A percentile compares a stretch with the other conserved stretches of the same genome.
Conservation (phyloP, 345 rosid genomes). For the Pistacia vera region DNA sequence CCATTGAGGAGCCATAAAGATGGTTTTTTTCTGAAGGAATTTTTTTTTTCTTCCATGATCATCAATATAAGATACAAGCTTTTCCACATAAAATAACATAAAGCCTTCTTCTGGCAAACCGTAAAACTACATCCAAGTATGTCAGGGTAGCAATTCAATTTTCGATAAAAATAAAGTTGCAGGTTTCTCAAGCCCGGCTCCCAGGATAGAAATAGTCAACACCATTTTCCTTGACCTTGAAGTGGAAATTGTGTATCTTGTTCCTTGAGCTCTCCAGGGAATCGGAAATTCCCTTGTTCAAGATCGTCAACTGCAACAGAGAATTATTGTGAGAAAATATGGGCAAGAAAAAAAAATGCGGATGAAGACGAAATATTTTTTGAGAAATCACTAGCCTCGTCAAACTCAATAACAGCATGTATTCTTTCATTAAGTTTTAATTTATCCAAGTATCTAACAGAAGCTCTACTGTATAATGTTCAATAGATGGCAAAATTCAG, state of each 20-base stretch:
- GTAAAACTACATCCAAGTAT: not conserved
- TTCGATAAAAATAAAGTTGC: not conserved
- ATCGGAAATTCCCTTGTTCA: conserved; percentile 43
- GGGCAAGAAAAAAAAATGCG: not conserved
- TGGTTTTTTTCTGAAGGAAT: too few relatives aligned
- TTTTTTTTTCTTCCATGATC: not conserved
- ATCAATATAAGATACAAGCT: not conserved
- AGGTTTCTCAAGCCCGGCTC: conserved; percentile 31
- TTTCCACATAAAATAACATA: not conserved
- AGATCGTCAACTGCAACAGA: conserved; percentile 62
- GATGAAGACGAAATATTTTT: not conserved
- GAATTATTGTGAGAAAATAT: not conserved
- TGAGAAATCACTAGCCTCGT: not conserved
- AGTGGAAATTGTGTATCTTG: conserved; percentile 74
- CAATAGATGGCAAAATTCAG: not conserved
- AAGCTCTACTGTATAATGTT: not conserved
- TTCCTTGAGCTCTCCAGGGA: conserved; percentile 38
- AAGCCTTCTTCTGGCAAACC: not conserved
- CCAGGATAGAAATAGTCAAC: conserved; percentile 86
- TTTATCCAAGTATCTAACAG: not conserved
- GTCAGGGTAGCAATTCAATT: not conserved
- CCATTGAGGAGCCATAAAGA: not conserved
- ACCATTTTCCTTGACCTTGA: conserved; percentile 72
- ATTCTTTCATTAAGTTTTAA: not conserved
- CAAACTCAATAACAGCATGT: not conserved